phyloP scores from a whole-genome alignment of 2,329 filamentous ascomycete species.

The Ophiostoma novo-ulmi region DNA sequence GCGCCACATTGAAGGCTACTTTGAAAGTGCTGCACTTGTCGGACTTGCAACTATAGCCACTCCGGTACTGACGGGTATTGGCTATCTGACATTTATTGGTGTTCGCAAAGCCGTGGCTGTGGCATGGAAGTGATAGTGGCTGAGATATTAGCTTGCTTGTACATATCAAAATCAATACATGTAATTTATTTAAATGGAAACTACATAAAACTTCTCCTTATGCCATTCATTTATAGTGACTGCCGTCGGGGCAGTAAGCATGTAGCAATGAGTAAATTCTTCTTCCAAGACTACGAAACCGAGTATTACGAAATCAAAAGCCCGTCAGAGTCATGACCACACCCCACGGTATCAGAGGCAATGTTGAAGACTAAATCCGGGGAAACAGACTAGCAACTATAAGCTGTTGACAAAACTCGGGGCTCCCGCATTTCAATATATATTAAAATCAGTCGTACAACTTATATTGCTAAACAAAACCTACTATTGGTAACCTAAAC shows the following conservation, averaged over 20 bases:
- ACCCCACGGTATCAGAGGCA: neutral
- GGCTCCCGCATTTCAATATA: neutral
- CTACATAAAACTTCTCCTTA: no score
- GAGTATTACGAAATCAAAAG: neutral
- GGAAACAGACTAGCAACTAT: neutral
- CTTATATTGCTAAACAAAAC: neutral
- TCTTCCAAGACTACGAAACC: no score
- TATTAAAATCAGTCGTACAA: neutral
- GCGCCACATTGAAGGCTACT: slow-evolving; percentile 16
- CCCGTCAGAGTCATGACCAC: neutral
- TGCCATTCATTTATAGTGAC: no score
- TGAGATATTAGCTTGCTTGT: neutral
- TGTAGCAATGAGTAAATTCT: no score
- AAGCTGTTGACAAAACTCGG: neutral
- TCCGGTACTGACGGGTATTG: neutral
- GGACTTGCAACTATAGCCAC: slow-evolving; percentile 13
- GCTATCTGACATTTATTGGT: neutral
- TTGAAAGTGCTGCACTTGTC: slow-evolving; percentile 20
- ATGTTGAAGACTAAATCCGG: neutral
- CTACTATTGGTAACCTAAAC: neutral
- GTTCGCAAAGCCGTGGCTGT: neutral
- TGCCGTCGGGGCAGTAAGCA: no score
- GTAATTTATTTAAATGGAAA: no score
- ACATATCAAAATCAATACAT: no score
- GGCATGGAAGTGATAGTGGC: neutral